Evolutionary conservation across 83 land plant species (phyloP).

Genomic region (Diphasiastrum complanatum): DNA sequence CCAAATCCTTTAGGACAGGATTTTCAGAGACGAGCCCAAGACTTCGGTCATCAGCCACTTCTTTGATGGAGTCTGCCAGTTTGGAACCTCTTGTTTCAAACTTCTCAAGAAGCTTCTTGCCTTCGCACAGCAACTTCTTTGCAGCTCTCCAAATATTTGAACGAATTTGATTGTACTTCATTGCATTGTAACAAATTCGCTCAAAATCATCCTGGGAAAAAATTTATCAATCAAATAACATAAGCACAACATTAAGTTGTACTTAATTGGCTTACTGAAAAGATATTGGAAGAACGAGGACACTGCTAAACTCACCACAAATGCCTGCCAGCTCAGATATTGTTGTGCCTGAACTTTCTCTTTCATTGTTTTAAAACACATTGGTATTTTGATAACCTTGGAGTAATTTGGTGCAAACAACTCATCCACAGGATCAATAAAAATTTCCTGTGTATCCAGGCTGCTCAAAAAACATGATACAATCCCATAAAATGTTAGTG

Average conservation of each 20-base stretch:
- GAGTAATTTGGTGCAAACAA: too few relatives aligned
- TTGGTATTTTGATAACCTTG: too few relatives aligned
- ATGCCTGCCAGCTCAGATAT: conserved; percentile 1
- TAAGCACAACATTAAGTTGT: neutral
- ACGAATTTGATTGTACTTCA: conserved; percentile 16
- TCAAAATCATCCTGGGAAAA: conserved; percentile 7
- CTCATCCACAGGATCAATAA: too few relatives aligned
- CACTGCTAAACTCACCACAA: conserved; percentile 8
- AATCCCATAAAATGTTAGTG: too few relatives aligned
- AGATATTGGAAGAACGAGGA: neutral
- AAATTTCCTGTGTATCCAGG: too few relatives aligned
- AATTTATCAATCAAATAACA: neutral
- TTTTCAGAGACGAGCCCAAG: too few relatives aligned
- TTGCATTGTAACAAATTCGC: conserved; percentile 19
- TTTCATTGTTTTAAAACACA: conserved; percentile 5
- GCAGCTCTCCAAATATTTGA: conserved; percentile 22
- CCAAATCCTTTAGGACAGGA: too few relatives aligned
- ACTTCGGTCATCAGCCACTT: too few relatives aligned
- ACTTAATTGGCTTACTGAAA: neutral
- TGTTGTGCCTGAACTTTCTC: conserved; percentile 1
- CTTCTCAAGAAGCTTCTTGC: conserved; percentile 1
- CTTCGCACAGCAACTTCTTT: neutral
- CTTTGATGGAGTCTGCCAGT: too few relatives aligned
- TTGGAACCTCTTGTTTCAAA: too few relatives aligned
- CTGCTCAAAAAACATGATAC: too few relatives aligned